Conservation (phyloP, 371 early-diverging fungal genomes). For the Mortierella polycephala region DNA sequence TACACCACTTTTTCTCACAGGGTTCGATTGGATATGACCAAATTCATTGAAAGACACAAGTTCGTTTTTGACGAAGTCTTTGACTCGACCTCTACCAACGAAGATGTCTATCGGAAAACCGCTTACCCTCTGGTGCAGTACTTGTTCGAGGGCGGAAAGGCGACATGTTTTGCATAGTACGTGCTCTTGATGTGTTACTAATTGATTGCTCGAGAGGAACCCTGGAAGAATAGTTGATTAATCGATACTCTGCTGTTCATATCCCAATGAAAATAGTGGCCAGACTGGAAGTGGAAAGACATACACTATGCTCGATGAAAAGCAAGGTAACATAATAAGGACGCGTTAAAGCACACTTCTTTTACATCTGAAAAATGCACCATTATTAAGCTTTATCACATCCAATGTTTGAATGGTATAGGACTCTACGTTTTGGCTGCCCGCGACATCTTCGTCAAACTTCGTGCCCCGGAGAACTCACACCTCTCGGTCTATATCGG, state of each 20-base stretch:
- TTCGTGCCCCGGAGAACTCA: constrained; percentile 73
- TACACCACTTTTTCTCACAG: constrained; percentile 49
- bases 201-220: no score
- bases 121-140: constrained; percentile 95
- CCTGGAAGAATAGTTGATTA: no score
- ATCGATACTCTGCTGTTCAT: neutral
- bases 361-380: constrained; percentile 13
- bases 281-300: constrained; percentile 99
- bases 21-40: constrained; percentile 93
- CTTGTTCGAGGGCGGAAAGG: constrained; percentile 95
- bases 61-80: constrained; percentile 98
- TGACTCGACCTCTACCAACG: constrained; percentile 82
- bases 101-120: constrained; percentile 91
- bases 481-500: constrained; percentile 86
- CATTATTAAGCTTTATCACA: neutral
- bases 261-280: constrained; percentile 67
- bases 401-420: neutral
- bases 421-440: constrained; percentile 93
- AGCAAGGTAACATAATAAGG: constrained; percentile 59
- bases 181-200: constrained; percentile 2
- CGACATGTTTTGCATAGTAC: constrained; percentile 98
- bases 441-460: constrained; percentile 85
- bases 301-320: constrained; percentile 95
- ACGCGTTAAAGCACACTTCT: neutral
- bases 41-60: constrained; percentile 92